phyloP scores from a whole-genome alignment of 2,329 filamentous ascomycete species.

The Trichoderma breve region DNA sequence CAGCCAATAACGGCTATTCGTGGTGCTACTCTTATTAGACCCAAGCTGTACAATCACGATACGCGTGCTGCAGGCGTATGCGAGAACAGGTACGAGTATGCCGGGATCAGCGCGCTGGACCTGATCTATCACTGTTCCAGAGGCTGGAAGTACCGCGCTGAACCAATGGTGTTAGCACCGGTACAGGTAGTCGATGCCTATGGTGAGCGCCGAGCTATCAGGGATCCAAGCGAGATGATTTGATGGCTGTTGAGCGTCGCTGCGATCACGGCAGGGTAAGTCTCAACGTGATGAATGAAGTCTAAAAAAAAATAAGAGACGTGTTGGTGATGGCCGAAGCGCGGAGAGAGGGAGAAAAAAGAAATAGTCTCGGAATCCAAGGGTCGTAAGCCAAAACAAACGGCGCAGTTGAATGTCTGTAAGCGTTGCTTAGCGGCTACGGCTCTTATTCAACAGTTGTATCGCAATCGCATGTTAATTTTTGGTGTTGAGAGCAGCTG shows the following conservation, averaged over 20 bases:
- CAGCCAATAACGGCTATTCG: neutral
- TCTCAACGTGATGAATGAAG: neutral
- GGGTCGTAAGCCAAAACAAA: neutral
- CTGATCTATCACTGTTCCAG: neutral
- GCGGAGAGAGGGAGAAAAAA: neutral
- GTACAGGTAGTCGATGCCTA: neutral
- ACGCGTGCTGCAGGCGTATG: constrained; percentile 12
- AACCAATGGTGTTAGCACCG: neutral
- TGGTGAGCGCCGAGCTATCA: neutral
- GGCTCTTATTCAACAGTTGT: neutral
- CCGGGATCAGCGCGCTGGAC: neutral
- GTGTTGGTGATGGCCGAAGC: neutral
- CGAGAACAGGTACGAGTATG: neutral
- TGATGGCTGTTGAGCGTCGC: neutral
- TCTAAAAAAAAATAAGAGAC: neutral
- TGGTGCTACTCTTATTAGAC: neutral
- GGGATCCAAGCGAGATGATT: neutral
- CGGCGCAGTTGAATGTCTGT: neutral
- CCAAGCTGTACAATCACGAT: neutral
- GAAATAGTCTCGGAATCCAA: neutral
- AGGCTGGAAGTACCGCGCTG: neutral
- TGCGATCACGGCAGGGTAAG: neutral
- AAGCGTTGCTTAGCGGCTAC: neutral
- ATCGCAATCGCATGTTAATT: neutral
- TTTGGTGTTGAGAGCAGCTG: constrained; percentile 3